These are phyloP conservation scores for Boechera retrofracta DNA, from an alignment of 345 rosid genomes.

Conservation along the genomic window DNA sequence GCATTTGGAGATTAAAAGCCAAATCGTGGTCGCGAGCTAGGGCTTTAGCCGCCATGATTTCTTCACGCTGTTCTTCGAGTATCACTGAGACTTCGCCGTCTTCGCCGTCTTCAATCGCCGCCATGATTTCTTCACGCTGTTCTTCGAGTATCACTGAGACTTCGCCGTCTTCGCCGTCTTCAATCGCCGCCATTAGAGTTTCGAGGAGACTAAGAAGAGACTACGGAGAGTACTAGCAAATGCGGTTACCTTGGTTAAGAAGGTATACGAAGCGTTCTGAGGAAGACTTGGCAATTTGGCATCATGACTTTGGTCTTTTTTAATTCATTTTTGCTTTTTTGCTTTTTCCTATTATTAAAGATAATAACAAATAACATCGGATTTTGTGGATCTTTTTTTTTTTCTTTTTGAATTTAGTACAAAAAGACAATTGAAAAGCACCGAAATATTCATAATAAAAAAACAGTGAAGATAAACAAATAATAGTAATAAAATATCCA, in stretches of 20 bases:
- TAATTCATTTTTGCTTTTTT: not conserved
- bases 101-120: conserved; percentile 38
- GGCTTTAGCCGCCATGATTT: conserved; percentile 56
- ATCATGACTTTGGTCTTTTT: conserved; percentile 5
- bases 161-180: conserved; percentile 41
- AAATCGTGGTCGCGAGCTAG: conserved; percentile 55
- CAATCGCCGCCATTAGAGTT: conserved; percentile 15
- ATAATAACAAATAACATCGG: not conserved
- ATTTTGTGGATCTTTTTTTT: too few relatives aligned
- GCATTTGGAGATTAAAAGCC: conserved; percentile 70
- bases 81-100: conserved; percentile 38
- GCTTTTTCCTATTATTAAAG: too few relatives aligned
- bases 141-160: conserved; percentile 39
- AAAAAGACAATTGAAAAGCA: too few relatives aligned
- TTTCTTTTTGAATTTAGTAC: not conserved
- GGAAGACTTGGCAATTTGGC: not conserved
- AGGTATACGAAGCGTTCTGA: conserved; percentile 23
- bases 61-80: conserved; percentile 53
- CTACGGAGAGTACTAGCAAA: not conserved
- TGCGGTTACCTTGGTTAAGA: conserved; percentile 26
- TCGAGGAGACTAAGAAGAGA: not conserved
- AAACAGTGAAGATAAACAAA: too few relatives aligned
- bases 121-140: conserved; percentile 56
- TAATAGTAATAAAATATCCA: too few relatives aligned
- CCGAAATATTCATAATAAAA: not conserved